Conservation (phyloP, 768 basidiomycete genomes). For the Asterophora parasitica region DNA sequence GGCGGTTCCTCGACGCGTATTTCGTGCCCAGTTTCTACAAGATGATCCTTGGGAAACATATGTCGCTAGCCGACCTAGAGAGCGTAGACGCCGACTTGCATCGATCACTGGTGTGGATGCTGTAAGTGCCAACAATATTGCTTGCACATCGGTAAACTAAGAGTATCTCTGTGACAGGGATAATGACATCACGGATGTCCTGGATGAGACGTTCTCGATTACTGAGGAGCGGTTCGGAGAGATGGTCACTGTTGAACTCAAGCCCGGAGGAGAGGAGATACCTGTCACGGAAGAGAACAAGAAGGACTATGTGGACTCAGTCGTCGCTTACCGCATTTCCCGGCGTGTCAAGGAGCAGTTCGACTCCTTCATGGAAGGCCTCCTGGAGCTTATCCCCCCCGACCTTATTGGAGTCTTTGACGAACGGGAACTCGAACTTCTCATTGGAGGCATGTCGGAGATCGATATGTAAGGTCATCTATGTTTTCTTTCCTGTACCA, state of each 20-base stretch:
- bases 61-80: slow-evolving; percentile 61
- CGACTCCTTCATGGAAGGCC: slow-evolving; percentile 79
- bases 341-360: slow-evolving; percentile 81
- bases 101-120: slow-evolving; percentile 68
- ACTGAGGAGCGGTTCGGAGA: slow-evolving; percentile 78
- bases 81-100: slow-evolving; percentile 65
- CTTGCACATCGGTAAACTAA: neutral
- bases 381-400: slow-evolving; percentile 77
- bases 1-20: slow-evolving; percentile 74
- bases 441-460: slow-evolving; percentile 92
- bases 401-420: slow-evolving; percentile 89
- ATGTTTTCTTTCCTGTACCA: neutral
- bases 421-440: slow-evolving; percentile 81
- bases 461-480: slow-evolving; percentile 67
- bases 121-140: slow-evolving; percentile 40
- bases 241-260: slow-evolving; percentile 60
- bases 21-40: slow-evolving; percentile 81
- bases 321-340: slow-evolving; percentile 82
- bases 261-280: slow-evolving; percentile 53
- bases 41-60: slow-evolving; percentile 61
- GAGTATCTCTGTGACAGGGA: slow-evolving; percentile 37
- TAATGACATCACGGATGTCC: slow-evolving; percentile 70
- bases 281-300: slow-evolving; percentile 73
- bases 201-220: slow-evolving; percentile 68
- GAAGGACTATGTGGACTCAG: slow-evolving; percentile 68